These are phyloP conservation scores for Falciphora oryzae DNA, from an alignment of 2,329 filamentous ascomycete species.

Conservation along the genomic window DNA sequence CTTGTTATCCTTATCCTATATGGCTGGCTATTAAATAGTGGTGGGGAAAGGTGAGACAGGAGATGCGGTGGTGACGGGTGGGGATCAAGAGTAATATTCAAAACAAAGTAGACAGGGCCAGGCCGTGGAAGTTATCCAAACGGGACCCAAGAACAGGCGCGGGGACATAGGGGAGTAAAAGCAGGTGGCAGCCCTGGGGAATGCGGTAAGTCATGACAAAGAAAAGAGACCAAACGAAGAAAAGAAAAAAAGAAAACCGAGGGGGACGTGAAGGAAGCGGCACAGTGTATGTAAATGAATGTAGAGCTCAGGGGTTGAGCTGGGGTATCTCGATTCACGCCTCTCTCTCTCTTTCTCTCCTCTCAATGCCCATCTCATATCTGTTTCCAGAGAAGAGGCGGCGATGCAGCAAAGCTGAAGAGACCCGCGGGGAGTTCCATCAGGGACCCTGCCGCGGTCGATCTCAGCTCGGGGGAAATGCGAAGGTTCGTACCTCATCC, in stretches of 20 bases:
- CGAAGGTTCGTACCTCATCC: constrained; percentile 9
- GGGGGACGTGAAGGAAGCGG: constrained; percentile 1
- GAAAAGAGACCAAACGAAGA: constrained; percentile 8
- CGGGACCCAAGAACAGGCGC: background rate
- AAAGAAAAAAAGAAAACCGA: constrained; percentile 4
- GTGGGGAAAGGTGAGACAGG: background rate
- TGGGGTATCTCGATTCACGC: constrained; percentile 13
- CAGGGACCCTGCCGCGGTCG: constrained; percentile 4
- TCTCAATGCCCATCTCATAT: constrained; percentile 3
- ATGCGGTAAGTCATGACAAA: constrained; percentile 4
- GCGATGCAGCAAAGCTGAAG: background rate
- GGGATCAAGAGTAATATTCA: constrained; percentile 6
- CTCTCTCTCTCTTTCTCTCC: constrained; percentile 16
- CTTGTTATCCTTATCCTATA: background rate
- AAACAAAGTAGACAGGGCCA: background rate
- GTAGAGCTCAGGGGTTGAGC: background rate
- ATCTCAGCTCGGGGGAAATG: constrained; percentile 2
- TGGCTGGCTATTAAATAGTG: background rate
- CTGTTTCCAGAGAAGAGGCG: background rate
- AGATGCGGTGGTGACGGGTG: background rate
- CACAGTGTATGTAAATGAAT: background rate
- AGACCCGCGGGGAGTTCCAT: background rate
- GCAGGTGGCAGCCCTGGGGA: constrained; percentile 1
- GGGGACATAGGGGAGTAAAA: background rate
- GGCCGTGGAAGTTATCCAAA: background rate